Base-by-base conservation (phyloP, 306 rosid species). In the Lathyrus tuberosus region DNA sequence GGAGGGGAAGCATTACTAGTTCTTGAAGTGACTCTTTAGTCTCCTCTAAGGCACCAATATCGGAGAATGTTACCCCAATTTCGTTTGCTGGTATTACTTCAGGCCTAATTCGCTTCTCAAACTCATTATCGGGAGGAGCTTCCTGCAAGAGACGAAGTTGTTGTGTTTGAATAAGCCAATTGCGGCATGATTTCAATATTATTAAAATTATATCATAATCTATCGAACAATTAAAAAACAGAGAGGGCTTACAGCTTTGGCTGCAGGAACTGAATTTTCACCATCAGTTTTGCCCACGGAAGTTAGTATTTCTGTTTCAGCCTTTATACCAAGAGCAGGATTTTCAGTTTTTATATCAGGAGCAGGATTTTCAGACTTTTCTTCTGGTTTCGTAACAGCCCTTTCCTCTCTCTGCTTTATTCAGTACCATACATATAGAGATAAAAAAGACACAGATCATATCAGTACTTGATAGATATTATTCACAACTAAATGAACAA, bases 21-120 rank as follows among this genome's bases (percentile, higher is more conserved):
- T 93, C 98, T 72, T 93, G 97, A 83, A 93, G 99, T 47, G 97
- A 91, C 56, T 91, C 99, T 80, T 94, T 91, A 62, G 82, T 88
- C 74, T 91, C 95, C 0, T 91, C 95, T 79, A 94, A 69, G 18
- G 99, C 92, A 58, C 97, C 99, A 8, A 94, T 84, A 73, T 94
- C 97, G 1, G 86, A 72, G 76, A 94, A 91, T 56, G 91, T 85
- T 69, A 94, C 92, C 59, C 78, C 82, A 46, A 94, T 85, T 78
- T 94, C 97, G 49, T 84, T 77, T 42, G 96, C 96, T 14, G 96
- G 95, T 81, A 94, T 88, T 54, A 94, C 95, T 76, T 88, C 96
- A 15, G 97, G 96, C 75, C 96, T 94, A 76, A 91, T 91, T 30
- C 95, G 87, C 62, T 94, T 91, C 89, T 94, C 99, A 76, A 91